Evolutionary conservation across 1,284 basidiomycete species (phyloP), one percentile per base, ranked within the genome.

Genomic region (Pholiota adiposa): DNA sequence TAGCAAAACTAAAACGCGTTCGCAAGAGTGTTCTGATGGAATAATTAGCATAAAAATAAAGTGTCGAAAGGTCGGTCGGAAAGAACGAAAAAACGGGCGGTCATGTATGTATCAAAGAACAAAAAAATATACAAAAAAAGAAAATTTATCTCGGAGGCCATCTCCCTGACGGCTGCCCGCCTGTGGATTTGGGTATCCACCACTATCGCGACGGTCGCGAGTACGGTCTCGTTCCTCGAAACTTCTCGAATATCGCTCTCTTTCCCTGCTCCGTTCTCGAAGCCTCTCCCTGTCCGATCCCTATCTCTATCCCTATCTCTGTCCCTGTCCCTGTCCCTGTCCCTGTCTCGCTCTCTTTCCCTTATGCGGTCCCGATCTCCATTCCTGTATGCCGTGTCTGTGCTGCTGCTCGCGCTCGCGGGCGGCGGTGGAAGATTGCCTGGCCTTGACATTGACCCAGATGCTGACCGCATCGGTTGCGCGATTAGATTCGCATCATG

Each of bases 301-400:
- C 43, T 12, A 43, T 46, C 43, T 46, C 43, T 38, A 11, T 38
- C 43, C 21, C 43, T 27, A 27, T 21, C 19, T 11, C 40, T 43
- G 41, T 11, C 40, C 1, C 40, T 43, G 8, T 23, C 40, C 19
- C 40, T 23, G 7, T 43, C 40, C 3, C 40, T 3, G 19, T 58
- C 56, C 21, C 36, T 9, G 1, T 56, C 54, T 21, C 46, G 31
- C 12, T 61, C 57, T 16, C 55, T 57, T n/a, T 59, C 63, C 16
- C 60, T 38, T 38, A 57, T 53, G 21, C 55, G 9, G 1, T 50
- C 60, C 23, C 54, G 27, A 53, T 38, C 46, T 8, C 29, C 40
- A 16, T 12, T 36, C 19, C 57, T 27, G 19, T 51, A 18, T 34
- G 27, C 51, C 27, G 27, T 21, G 36, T 31, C 40, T 27, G 25